Percentiles rank a stretch among this genome's conserved stretches.
phyloP scores from a whole-genome alignment of 73 alveolate genomes.

The Paramecium sonneborni region DNA sequence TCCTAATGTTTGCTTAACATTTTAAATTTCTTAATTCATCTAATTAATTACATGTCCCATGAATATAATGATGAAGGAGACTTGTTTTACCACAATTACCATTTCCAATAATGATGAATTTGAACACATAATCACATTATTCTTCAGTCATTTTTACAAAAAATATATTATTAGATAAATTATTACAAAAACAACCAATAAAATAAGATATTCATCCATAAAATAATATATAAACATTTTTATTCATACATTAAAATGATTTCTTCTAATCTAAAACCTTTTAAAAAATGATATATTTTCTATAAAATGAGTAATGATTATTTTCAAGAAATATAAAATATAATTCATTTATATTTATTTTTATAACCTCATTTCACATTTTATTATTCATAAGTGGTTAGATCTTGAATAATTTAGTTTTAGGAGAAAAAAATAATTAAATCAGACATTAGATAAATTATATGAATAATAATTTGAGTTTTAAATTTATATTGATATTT shows the following conservation, averaged over 20 bases:
- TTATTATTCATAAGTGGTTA: neutral
- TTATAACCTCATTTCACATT: no score
- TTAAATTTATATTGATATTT: neutral
- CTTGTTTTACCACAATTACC: slow-evolving; percentile 42
- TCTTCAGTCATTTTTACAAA: neutral
- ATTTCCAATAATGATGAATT: slow-evolving; percentile 8
- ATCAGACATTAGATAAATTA: neutral
- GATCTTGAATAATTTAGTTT: no score
- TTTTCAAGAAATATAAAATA: neutral
- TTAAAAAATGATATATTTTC: no score
- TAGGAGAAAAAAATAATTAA: no score
- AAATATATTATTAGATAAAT: neutral
- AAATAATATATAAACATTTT: no score
- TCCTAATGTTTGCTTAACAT: slow-evolving; percentile 8
- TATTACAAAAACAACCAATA: neutral
- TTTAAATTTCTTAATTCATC: neutral
- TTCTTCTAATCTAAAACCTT: no score
- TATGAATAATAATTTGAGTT: neutral
- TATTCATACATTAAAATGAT: no score
- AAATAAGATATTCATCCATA: neutral
- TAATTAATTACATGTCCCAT: neutral
- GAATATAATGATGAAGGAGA: neutral
- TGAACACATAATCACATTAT: slow-evolving; percentile 15
- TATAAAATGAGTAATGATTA: no score
- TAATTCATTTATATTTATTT: no score